These are phyloP conservation scores for Calycina herbarum DNA, from an alignment of 2,329 filamentous ascomycete genomes.

Conservation along the genomic window DNA sequence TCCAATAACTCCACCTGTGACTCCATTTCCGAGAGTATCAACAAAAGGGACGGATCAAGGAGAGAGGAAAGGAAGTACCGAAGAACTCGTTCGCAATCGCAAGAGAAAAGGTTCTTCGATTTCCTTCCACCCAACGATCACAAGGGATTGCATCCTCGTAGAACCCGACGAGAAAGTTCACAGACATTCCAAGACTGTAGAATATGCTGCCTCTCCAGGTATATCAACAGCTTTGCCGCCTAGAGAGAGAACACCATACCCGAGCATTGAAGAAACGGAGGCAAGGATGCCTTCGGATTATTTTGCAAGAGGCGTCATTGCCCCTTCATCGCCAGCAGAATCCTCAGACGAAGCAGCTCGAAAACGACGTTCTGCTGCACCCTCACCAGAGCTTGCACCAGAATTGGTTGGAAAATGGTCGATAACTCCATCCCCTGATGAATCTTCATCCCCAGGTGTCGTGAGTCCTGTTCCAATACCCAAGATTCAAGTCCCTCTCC, in stretches of 20 bases:
- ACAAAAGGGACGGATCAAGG: not conserved
- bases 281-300: not conserved
- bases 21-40: not conserved
- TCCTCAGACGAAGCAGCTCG: not conserved
- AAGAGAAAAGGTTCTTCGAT: conserved; percentile 7
- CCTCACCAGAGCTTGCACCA: not conserved
- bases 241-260: conserved; percentile 24
- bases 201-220: not conserved
- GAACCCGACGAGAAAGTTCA: conserved; percentile 3
- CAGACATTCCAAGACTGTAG: not conserved
- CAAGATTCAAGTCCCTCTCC: not conserved
- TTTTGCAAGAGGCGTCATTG: not conserved
- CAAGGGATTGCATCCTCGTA: conserved; percentile 4
- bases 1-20: not conserved
- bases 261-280: conserved; percentile 4
- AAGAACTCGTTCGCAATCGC: not conserved
- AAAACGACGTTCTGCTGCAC: not conserved
- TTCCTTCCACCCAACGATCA: conserved; percentile 14
- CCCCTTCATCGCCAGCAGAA: conserved; percentile 7
- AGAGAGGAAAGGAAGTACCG: not conserved
- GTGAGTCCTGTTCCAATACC: conserved; percentile 3
- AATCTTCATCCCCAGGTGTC: not conserved
- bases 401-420: not conserved
- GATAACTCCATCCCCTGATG: not conserved
- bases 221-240: conserved; percentile 14